Evolutionary conservation across 2,329 filamentous ascomycete genomes (phyloP), one percentile per base, ranked within the genome.

Genomic region (Penicillium sumatraense): DNA sequence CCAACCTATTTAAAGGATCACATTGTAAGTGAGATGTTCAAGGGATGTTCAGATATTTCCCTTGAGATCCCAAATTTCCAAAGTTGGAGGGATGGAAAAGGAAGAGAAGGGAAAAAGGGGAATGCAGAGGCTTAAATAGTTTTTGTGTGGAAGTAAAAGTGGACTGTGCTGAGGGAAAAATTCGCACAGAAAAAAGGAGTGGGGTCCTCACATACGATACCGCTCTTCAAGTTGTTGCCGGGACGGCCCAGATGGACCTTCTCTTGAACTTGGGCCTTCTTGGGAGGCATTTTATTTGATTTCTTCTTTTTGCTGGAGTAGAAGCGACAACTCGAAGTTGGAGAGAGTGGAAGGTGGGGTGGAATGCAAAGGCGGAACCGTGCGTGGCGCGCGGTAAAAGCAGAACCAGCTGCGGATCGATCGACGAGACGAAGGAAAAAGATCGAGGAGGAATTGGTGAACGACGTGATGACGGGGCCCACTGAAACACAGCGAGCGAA

Each of bases 191-290:
- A 66, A 61, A 64, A 65, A 63, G 65, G 59, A 62, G 72, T 67
- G 63, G 68, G 67, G 67, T 61, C 74, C 86, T 79, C 84, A 96
- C 95, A 87, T 85, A 88, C 85, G 80, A 99, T 99, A 82, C 95
- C 96, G 83, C 91, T 97, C 87, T 98, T 99, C 79, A 99, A 79
- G 81, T 87, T 98, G 86, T 99, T 99, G 73, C 95, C 95, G 65
- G 95, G 95, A 75, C 95, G 86, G 78, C 95, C 95, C 78, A 99
- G 85, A 68, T 95, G 88, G 78, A 98, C 85, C 88, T 98, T 98
- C 85, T 98, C 90, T 84, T 97, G 90, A 70, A 91, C 87, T 69
- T 87, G 88, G 51, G 80, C 82, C 81, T 98, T 98, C 86, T 99
- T 99, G 76, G 95, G 95, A 80, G 91, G 84, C 95, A 99, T 99